These are phyloP conservation scores for Calonectria pteridis DNA, from an alignment of 2,329 filamentous ascomycete species.

Conservation along the genomic window DNA sequence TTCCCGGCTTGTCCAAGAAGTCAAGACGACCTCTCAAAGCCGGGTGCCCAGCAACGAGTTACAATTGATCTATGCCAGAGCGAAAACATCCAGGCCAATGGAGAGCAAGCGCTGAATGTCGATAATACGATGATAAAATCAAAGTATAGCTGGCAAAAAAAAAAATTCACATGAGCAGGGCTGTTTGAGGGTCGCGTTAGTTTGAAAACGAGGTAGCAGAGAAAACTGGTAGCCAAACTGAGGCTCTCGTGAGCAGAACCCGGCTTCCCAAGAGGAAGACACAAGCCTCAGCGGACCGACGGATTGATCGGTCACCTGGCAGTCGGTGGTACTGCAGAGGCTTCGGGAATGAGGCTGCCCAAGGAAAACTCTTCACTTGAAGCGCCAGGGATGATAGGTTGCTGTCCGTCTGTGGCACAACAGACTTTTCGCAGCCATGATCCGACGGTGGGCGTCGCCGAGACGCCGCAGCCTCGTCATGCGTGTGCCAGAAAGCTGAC, in stretches of 20 bases:
- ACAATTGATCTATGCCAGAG: conserved; percentile 65
- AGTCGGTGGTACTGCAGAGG: not conserved
- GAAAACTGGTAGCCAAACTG: not conserved
- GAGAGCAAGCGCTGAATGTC: conserved; percentile 61
- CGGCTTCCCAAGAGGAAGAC: not conserved
- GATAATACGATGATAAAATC: conserved; percentile 55
- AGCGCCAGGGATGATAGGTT: not conserved
- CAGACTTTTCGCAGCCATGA: not conserved
- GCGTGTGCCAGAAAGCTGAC: not conserved
- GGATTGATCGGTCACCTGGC: conserved; percentile 5
- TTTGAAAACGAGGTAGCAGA: not conserved
- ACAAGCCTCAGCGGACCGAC: not conserved
- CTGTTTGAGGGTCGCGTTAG: conserved; percentile 23
- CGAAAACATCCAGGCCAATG: conserved; percentile 67
- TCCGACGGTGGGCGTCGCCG: conserved; percentile 7
- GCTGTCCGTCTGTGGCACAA: conserved; percentile 9
- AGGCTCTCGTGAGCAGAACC: not conserved
- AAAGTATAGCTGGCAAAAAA: conserved; percentile 52
- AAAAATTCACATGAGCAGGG: conserved; percentile 13
- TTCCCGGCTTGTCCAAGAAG: conserved; percentile 66
- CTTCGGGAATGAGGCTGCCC: not conserved
- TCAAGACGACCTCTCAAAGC: conserved; percentile 68
- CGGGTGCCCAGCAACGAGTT: conserved; percentile 69
- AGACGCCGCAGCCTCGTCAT: conserved; percentile 14
- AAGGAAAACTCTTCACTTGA: conserved; percentile 19